Evolutionary conservation across 305 asterid genomes (phyloP).

Genomic region (Withania somnifera): DNA sequence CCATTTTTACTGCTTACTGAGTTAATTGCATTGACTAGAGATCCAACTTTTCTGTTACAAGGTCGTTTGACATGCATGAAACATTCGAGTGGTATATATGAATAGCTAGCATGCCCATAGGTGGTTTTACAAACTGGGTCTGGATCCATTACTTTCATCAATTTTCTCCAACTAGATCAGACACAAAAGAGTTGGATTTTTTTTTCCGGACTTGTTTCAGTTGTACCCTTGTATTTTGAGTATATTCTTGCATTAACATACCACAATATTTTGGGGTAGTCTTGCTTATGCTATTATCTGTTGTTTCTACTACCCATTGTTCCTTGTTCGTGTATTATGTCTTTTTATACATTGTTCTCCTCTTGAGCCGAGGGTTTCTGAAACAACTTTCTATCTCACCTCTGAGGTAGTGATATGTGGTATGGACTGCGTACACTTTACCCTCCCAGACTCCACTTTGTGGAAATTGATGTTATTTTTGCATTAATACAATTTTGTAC

Average conservation of each 20-base stretch:
- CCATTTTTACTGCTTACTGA: neutral
- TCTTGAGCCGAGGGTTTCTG: no score
- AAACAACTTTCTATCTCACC: no score
- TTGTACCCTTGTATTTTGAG: neutral
- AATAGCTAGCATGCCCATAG: neutral
- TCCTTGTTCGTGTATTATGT: no score
- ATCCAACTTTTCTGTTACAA: neutral
- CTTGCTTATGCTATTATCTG: no score
- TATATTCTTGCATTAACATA: neutral
- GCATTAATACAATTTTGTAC: neutral
- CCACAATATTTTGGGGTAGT: no score
- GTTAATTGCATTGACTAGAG: neutral
- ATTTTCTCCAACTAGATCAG: neutral
- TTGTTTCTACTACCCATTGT: no score
- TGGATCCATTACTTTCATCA: neutral
- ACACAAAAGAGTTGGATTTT: neutral
- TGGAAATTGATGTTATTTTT: no score
- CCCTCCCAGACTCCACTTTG: no score
- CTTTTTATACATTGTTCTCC: no score
- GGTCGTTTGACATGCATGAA: neutral
- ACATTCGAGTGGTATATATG: neutral
- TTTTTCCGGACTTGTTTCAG: neutral
- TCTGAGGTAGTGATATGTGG: no score
- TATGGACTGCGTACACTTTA: no score
- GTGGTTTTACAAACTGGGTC: neutral